A percentile compares a stretch with the other conserved stretches of the same genome.
phyloP scores from a whole-genome alignment of 768 basidiomycete species.

The Suillus americanus region DNA sequence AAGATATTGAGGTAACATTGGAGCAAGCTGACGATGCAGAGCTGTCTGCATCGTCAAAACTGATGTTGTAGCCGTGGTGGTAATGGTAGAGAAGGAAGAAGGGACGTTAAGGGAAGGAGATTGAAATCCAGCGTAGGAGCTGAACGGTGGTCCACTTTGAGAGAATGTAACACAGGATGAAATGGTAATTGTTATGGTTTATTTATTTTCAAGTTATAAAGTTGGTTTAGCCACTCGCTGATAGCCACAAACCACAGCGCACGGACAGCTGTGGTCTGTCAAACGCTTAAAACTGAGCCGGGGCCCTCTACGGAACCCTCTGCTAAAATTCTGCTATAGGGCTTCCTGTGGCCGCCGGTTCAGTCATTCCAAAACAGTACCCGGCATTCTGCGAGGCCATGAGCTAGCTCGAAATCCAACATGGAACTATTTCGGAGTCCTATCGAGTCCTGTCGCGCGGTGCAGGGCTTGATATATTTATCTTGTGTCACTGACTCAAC shows the following conservation, averaged over 20 bases:
- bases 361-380: not conserved
- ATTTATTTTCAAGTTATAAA: slow-evolving; percentile 17
- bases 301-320: not conserved
- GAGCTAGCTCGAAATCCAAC: not conserved
- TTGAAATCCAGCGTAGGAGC: slow-evolving; percentile 39
- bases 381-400: not conserved
- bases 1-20: slow-evolving; percentile 65
- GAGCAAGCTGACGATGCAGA: slow-evolving; percentile 59
- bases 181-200: slow-evolving; percentile 29
- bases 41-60: slow-evolving; percentile 69
- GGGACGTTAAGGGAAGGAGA: slow-evolving; percentile 23
- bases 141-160: slow-evolving; percentile 27
- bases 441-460: slow-evolving; percentile 4
- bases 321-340: not conserved
- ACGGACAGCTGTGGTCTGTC: not conserved
- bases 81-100: slow-evolving; percentile 23
- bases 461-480: not conserved
- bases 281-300: not conserved
- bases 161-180: slow-evolving; percentile 35
- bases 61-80: slow-evolving; percentile 56
- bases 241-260: slow-evolving; percentile 5
- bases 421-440: not conserved
- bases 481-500: not conserved
- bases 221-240: slow-evolving; percentile 12
- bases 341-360: not conserved